Evolutionary conservation across 257 asterid species (phyloP), one percentile per base, ranked within the genome.

Genomic region (Ajuga chamaepitys): DNA sequence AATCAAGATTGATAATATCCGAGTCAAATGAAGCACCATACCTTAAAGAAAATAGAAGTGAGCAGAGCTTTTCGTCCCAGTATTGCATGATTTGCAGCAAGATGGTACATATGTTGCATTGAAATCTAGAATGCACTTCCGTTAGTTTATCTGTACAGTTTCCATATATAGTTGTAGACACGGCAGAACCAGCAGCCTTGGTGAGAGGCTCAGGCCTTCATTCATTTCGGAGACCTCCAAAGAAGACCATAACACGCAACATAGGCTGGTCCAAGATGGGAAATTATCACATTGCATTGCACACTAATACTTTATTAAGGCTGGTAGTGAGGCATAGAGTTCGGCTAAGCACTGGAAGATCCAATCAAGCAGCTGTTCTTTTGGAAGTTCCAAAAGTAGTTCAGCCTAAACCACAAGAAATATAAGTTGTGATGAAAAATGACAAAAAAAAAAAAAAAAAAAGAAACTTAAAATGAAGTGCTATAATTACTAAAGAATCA

Each of bases 331-430:
- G 37, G 90, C 83, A 75, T 92, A 89, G 41, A 92, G 94, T 77
- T 89, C 98, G 7, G 95, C 85, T 63, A 92, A 74, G 77, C 96
- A 92, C 67, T 85, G 97, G 76, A 92, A 92, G 75, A 92, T 80
- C 98, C 98, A 92, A 78, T 84, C 89, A 18, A 92, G 95, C 82
- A 92, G 73, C 81, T 92, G 97, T 81, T 92, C 97, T 77, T 86
- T 84, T 34, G 98, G 98, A 60, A 92, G 85, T 78, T 92, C 98
- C 87, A 92, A 73, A 57, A 89, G 95, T 22, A 92, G 86, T 81
- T 82, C 96, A 37, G 89, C 98, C 98, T 92, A 82, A 58, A 71
- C 68, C 69, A 72, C 55, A 62, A 65, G 59, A 71, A 75, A 75
- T 24, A 7, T 8, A 53, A 64, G 28, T 20, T 22, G 7, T n/a